Evolutionary conservation across 2,329 filamentous ascomycete species (phyloP).

Genomic region (Fusarium coicis): DNA sequence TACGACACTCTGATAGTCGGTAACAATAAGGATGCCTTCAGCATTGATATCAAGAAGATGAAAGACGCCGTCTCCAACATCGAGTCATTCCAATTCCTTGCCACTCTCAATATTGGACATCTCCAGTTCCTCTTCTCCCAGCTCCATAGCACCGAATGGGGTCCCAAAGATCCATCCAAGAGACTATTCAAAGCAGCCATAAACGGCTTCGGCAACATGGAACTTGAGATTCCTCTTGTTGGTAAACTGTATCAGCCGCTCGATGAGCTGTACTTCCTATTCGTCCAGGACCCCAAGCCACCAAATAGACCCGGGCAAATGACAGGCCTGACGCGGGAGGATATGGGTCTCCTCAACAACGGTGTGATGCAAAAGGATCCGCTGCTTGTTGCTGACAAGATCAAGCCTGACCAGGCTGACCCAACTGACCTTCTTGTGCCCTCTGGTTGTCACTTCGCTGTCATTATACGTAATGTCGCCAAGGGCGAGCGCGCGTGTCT

Average conservation of each 20-base stretch:
- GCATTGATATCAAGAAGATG: neutral
- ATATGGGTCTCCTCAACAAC: neutral
- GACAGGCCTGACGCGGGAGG: neutral
- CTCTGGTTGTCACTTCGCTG: neutral
- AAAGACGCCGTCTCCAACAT: neutral
- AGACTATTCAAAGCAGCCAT: conserved; percentile 28
- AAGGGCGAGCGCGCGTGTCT: neutral
- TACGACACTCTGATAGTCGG: conserved; percentile 1
- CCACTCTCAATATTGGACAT: conserved; percentile 7
- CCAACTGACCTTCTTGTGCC: neutral
- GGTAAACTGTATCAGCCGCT: neutral
- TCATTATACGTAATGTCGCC: neutral
- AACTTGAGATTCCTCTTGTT: neutral
- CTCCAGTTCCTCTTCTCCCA: conserved; percentile 22
- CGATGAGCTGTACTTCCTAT: neutral
- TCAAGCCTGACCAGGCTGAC: neutral
- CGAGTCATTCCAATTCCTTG: conserved; percentile 26
- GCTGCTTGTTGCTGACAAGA: conserved; percentile 2
- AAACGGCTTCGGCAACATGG: neutral
- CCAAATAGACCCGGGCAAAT: neutral
- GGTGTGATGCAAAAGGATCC: neutral
- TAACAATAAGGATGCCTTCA: neutral
- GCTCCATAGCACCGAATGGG: conserved; percentile 24
- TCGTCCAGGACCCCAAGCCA: neutral
- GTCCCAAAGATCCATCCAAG: conserved; percentile 23